phyloP scores from a whole-genome alignment of 441 rosid species.

The Viola pubescens region DNA sequence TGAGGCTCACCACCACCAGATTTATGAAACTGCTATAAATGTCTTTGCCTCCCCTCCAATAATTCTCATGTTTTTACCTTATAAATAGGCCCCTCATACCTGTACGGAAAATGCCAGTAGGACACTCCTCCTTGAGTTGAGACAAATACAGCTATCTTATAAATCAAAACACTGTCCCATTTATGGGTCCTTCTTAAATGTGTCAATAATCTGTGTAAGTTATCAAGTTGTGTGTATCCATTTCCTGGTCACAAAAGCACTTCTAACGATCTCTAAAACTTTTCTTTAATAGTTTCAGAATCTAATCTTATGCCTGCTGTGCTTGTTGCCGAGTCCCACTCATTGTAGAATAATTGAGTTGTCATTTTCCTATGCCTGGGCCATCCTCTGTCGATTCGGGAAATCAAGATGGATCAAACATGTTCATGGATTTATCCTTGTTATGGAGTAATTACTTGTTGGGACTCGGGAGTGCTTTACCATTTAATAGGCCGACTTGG shows the following conservation, averaged over 20 bases:
- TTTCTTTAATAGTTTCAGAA: conserved; percentile 10
- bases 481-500: too few relatives aligned
- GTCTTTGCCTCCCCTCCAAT: conserved; percentile 20
- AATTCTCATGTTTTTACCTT: conserved; percentile 17
- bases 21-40: conserved; percentile 9
- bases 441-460: too few relatives aligned
- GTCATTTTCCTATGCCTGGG: conserved; percentile 26
- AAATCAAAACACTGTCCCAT: too few relatives aligned
- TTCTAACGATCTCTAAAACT: too few relatives aligned
- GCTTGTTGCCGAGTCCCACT: conserved; percentile 14
- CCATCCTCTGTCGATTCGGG: conserved; percentile 29
- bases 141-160: conserved; percentile 16
- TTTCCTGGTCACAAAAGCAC: too few relatives aligned
- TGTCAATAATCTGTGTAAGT: conserved; percentile 3
- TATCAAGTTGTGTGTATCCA: background rate
- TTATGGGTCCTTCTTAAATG: too few relatives aligned
- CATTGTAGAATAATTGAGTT: conserved; percentile 31
- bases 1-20: conserved; percentile 15
- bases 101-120: conserved; percentile 10
- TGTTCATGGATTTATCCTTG: too few relatives aligned
- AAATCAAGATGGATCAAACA: conserved; percentile 21
- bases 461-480: too few relatives aligned
- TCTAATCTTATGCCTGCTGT: conserved; percentile 9
- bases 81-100: conserved; percentile 20
- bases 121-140: conserved; percentile 13